A percentile compares a stretch with the other conserved stretches of the same genome.
phyloP scores from a whole-genome alignment of 1,284 basidiomycete genomes.

The Trichosporon coremiiforme region DNA sequence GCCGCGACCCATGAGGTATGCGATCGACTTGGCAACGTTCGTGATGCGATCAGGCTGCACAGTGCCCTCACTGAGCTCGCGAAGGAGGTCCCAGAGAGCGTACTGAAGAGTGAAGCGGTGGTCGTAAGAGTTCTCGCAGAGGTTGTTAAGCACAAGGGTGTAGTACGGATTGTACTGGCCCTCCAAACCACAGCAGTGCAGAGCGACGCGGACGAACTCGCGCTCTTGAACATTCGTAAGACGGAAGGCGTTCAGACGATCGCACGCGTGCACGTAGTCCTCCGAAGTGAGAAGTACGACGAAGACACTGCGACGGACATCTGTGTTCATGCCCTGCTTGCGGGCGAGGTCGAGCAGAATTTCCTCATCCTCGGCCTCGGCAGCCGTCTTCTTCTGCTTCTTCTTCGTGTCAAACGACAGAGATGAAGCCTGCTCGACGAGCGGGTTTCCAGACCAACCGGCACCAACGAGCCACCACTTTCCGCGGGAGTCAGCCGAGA shows the following conservation, averaged over 20 bases:
- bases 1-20: conserved; percentile 80
- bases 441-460: conserved; percentile 90
- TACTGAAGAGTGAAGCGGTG: conserved; percentile 94
- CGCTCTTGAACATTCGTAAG: conserved; percentile 89
- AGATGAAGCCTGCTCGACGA: conserved; percentile 62
- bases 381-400: conserved; percentile 25
- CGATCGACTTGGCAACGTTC: conserved; percentile 70
- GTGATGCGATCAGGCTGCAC: conserved; percentile 37
- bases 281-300: conserved; percentile 91
- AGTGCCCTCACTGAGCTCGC: conserved; percentile 76
- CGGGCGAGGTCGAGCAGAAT: conserved; percentile 75
- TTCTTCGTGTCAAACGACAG: conserved; percentile 6
- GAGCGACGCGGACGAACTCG: conserved; percentile 85
- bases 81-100: conserved; percentile 94
- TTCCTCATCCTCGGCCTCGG: conserved; percentile 57
- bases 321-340: conserved; percentile 98
- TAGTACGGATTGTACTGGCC: conserved; percentile 93
- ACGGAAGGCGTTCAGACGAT: conserved; percentile 77
- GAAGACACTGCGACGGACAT: conserved; percentile 87
- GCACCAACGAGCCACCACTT: conserved; percentile 99
- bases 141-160: conserved; percentile 76
- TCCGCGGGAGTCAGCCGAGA: conserved; percentile 79
- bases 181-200: conserved; percentile 93
- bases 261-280: conserved; percentile 94
- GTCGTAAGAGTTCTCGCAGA: conserved; percentile 59